A percentile compares a stretch with the other conserved stretches of the same genome.
These are phyloP conservation scores for Phytopythium montanum DNA, from an alignment of 352 stramenopile species.

Conservation along the genomic window DNA sequence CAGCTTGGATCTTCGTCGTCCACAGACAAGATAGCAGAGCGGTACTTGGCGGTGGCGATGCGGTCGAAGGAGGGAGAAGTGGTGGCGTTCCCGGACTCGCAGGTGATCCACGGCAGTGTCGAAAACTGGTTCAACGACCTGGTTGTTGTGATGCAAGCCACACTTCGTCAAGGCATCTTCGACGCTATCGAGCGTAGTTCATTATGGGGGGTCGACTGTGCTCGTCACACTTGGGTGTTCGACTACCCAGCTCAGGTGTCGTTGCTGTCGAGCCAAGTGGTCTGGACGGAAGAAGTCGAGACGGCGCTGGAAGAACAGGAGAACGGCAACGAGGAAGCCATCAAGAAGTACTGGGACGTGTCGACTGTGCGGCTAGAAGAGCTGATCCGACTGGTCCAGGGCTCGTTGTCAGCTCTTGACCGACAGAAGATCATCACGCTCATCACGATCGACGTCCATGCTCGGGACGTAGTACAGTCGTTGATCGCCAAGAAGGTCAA, in stretches of 20 bases:
- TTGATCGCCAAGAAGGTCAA: conserved; percentile 92
- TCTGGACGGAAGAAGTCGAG: conserved; percentile 93
- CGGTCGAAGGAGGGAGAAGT: conserved; percentile 95
- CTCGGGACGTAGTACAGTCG: conserved; percentile 92
- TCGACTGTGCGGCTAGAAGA: conserved; percentile 89
- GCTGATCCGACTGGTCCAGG: conserved; percentile 94
- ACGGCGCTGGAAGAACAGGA: conserved; percentile 92
- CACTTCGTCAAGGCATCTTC: conserved; percentile 77
- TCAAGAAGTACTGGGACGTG: conserved; percentile 94
- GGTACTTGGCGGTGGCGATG: conserved; percentile 89
- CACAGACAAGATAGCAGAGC: conserved; percentile 18
- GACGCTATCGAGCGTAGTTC: conserved; percentile 92
- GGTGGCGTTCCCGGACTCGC: conserved; percentile 78
- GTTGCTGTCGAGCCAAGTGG: conserved; percentile 90
- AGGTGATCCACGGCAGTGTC: conserved; percentile 82
- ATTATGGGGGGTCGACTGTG: conserved; percentile 86
- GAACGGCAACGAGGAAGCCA: conserved; percentile 92
- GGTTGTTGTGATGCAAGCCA: conserved; percentile 92
- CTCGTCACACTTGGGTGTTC: conserved; percentile 89
- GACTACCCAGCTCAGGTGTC: conserved; percentile 83
- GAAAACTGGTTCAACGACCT: conserved; percentile 95
- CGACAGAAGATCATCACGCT: conserved; percentile 96
- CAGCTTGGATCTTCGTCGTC: conserved; percentile 11
- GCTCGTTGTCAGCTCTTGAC: conserved; percentile 51
- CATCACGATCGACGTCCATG: conserved; percentile 97